phyloP scores from a whole-genome alignment of 805 yeast genomes.

The Wickerhamiella australiensis region DNA sequence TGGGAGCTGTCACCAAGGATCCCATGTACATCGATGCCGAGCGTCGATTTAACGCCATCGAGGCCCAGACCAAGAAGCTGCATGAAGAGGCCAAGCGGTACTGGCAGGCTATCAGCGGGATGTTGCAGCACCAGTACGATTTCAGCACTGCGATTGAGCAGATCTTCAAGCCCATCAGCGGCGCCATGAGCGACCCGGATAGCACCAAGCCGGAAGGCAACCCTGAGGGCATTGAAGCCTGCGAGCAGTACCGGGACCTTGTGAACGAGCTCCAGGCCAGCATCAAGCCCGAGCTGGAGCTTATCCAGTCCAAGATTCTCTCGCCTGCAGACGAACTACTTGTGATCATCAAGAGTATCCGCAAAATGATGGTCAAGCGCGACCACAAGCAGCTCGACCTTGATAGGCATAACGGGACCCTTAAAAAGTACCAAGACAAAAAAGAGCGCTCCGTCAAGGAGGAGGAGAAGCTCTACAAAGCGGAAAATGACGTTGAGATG shows the following conservation, averaged over 20 bases:
- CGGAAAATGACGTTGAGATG: constrained; percentile 76
- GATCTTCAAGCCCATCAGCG: constrained; percentile 90
- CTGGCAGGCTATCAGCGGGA: constrained; percentile 81
- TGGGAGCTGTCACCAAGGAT: constrained; percentile 54
- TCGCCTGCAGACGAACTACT: constrained; percentile 85
- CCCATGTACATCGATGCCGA: constrained; percentile 93
- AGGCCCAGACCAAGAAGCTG: constrained; percentile 74
- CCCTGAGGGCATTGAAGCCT: constrained; percentile 91
- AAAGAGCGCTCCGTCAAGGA: constrained; percentile 77
- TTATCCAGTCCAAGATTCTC: constrained; percentile 81
- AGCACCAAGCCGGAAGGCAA: constrained; percentile 81
- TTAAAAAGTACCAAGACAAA: constrained; percentile 65
- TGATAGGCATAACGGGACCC: constrained; percentile 65
- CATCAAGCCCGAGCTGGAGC: constrained; percentile 81
- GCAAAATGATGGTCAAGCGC: constrained; percentile 92
- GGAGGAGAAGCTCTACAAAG: constrained; percentile 79
- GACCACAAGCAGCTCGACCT: constrained; percentile 90
- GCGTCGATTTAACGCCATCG: constrained; percentile 87
- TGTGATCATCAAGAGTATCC: constrained; percentile 63
- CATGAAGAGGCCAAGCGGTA: constrained; percentile 85
- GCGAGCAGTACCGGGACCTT: constrained; percentile 79
- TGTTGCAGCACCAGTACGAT: constrained; percentile 87
- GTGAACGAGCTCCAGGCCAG: constrained; percentile 77
- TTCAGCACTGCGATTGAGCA: constrained; percentile 94
- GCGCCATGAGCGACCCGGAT: constrained; percentile 81